Percentiles rank a stretch among this genome's conserved stretches.
Evolutionary conservation across 2,329 filamentous ascomycete species (phyloP).

Genomic region (Massarina eburnea): DNA sequence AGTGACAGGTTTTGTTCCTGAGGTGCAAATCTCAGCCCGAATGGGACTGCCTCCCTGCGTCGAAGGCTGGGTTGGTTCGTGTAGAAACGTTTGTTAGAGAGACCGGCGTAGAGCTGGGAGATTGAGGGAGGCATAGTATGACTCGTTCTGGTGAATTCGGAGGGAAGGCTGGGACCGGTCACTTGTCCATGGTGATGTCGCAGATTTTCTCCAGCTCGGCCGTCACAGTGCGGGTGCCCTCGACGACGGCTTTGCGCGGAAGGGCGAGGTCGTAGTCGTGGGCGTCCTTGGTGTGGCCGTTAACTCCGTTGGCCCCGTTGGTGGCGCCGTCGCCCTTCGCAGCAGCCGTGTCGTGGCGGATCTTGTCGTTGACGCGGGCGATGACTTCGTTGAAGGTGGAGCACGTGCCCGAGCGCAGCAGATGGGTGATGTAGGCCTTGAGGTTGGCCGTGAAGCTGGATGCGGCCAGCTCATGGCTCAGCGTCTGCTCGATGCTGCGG

Average conservation of each 20-base stretch:
- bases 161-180: too few species aligned
- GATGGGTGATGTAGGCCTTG: constrained; percentile 55
- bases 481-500: constrained; percentile 56
- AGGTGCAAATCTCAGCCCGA: too few species aligned
- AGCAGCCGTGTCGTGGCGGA: constrained; percentile 25
- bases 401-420: constrained; percentile 61
- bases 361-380: constrained; percentile 51
- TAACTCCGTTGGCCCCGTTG: constrained; percentile 28
- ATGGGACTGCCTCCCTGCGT: too few species aligned
- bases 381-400: constrained; percentile 60
- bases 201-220: constrained; percentile 56
- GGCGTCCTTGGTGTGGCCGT: constrained; percentile 35
- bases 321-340: constrained; percentile 14
- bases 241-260: constrained; percentile 52
- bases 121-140: too few species aligned
- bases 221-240: constrained; percentile 54
- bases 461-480: constrained; percentile 58
- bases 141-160: too few species aligned
- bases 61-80: too few species aligned
- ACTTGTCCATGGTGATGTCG: constrained; percentile 29
- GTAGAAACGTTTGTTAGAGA: too few species aligned
- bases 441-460: constrained; percentile 62
- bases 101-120: too few species aligned
- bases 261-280: constrained; percentile 48
- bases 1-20: too few species aligned